These are phyloP conservation scores for Alternaria alternata DNA, from an alignment of 2,329 filamentous ascomycete species.

Conservation along the genomic window DNA sequence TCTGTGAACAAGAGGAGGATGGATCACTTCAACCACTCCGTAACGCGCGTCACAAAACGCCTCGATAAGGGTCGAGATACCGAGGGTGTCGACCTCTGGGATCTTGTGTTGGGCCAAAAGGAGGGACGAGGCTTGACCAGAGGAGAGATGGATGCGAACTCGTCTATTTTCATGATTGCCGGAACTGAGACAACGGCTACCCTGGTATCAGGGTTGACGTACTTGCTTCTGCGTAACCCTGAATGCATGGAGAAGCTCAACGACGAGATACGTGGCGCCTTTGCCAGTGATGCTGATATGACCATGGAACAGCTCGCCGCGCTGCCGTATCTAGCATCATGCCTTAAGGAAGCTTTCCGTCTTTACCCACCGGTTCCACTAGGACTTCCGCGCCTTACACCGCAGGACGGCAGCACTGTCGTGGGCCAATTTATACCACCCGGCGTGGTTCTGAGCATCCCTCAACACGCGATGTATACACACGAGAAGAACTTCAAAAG, in stretches of 20 bases:
- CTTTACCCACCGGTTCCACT: slow-evolving; percentile 54
- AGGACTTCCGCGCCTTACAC: slow-evolving; percentile 47
- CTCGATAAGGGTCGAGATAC: slow-evolving; percentile 35
- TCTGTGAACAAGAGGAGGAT: slow-evolving; percentile 19
- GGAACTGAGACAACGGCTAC: slow-evolving; percentile 58
- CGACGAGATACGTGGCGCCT: slow-evolving; percentile 41
- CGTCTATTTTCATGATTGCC: slow-evolving; percentile 51
- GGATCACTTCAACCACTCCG: slow-evolving; percentile 30
- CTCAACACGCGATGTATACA: slow-evolving; percentile 31
- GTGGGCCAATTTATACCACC: slow-evolving; percentile 49
- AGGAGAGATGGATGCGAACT: slow-evolving; percentile 52
- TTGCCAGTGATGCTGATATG: slow-evolving; percentile 44
- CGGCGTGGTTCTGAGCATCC: slow-evolving; percentile 21
- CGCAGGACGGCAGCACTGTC: slow-evolving; percentile 47
- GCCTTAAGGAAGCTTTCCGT: slow-evolving; percentile 54
- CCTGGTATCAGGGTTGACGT: slow-evolving; percentile 51
- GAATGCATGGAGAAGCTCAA: slow-evolving; percentile 34
- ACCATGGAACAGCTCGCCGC: slow-evolving; percentile 38
- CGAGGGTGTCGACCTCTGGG: slow-evolving; percentile 52
- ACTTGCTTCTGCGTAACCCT: slow-evolving; percentile 43
- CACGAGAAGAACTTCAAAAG: slow-evolving; percentile 45
- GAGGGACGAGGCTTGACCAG: slow-evolving; percentile 36
- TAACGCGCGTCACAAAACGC: slow-evolving; percentile 38
- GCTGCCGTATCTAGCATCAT: slow-evolving; percentile 50
- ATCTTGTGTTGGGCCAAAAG: slow-evolving; percentile 48